A percentile compares a stretch with the other conserved stretches of the same genome.
These are phyloP conservation scores for Chaetothyriales sp. DNA, from an alignment of 2,329 filamentous ascomycete species.

Conservation along the genomic window DNA sequence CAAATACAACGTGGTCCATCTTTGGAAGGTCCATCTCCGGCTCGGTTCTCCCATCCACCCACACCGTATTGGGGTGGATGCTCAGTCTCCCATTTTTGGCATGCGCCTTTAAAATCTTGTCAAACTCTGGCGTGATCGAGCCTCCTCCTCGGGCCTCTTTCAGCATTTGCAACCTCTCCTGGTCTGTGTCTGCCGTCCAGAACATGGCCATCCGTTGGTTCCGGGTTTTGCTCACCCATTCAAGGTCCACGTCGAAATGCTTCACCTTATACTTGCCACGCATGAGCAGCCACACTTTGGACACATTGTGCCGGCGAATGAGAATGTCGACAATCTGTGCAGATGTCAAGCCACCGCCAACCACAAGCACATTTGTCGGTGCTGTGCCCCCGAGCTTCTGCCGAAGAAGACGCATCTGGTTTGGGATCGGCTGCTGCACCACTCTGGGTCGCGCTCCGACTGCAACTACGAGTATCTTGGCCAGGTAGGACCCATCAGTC, in stretches of 20 bases:
- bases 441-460: slow-evolving; percentile 34
- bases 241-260: slow-evolving; percentile 62
- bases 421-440: slow-evolving; percentile 24
- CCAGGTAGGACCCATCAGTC: slow-evolving; percentile 38
- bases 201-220: slow-evolving; percentile 65
- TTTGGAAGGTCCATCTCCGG: slow-evolving; percentile 38
- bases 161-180: slow-evolving; percentile 54
- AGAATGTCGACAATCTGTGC: slow-evolving; percentile 59
- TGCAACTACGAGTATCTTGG: slow-evolving; percentile 53
- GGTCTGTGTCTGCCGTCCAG: slow-evolving; percentile 60
- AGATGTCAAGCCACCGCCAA: slow-evolving; percentile 64
- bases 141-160: slow-evolving; percentile 56
- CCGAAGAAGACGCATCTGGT: slow-evolving; percentile 25
- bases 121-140: slow-evolving; percentile 58
- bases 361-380: slow-evolving; percentile 47
- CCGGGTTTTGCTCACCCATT: slow-evolving; percentile 72
- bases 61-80: slow-evolving; percentile 44
- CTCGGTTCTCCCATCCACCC: slow-evolving; percentile 37
- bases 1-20: slow-evolving; percentile 60
- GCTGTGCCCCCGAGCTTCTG: slow-evolving; percentile 36
- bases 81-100: slow-evolving; percentile 38
- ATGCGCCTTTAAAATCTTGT: slow-evolving; percentile 53
- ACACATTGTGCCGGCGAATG: slow-evolving; percentile 46
- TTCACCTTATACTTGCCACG: slow-evolving; percentile 48
- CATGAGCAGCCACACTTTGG: slow-evolving; percentile 58